Conservation (phyloP, 2,329 filamentous ascomycete genomes). For the Aaosphaeria pasadenensis region DNA sequence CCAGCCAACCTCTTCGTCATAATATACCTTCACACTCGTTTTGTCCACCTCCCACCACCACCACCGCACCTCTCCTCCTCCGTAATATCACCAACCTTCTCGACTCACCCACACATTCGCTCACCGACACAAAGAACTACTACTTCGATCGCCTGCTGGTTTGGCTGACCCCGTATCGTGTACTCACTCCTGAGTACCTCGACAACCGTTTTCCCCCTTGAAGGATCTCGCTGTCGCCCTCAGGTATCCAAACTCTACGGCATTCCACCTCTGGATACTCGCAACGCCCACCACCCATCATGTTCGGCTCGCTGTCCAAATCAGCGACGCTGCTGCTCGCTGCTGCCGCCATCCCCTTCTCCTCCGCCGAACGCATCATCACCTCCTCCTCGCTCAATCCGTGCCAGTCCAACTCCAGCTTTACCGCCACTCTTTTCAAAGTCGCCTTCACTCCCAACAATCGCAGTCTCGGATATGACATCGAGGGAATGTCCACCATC, state of each 20-base stretch:
- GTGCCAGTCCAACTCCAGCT: conserved; percentile 80
- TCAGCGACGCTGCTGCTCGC: conserved; percentile 32
- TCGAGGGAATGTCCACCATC: conserved; percentile 80
- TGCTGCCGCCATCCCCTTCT: conserved; percentile 46
- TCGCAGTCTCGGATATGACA: conserved; percentile 67
- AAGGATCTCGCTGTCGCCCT: conserved; percentile 1
- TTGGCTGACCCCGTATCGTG: conserved; percentile 24
- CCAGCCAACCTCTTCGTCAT: no score
- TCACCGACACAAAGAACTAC: conserved; percentile 4
- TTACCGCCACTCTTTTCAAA: conserved; percentile 87
- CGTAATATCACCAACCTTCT: conserved; percentile 12
- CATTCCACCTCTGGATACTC: conserved; percentile 6
- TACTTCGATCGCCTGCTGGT: conserved; percentile 26
- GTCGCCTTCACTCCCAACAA: conserved; percentile 77
- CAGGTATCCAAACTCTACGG: conserved; percentile 2
- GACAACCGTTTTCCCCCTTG: conserved; percentile 7
- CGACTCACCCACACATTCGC: conserved; percentile 12
- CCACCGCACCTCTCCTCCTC: no score
- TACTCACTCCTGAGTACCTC: conserved; percentile 28
- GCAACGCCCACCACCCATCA: conserved; percentile 17
- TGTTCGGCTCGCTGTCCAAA: conserved; percentile 32
- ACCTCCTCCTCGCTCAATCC: conserved; percentile 79
- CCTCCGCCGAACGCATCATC: conserved; percentile 64
- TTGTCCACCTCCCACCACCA: no score
- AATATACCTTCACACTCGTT: no score